Conservation (phyloP, 306 rosid species). For the Dalbergia cultrata region DNA sequence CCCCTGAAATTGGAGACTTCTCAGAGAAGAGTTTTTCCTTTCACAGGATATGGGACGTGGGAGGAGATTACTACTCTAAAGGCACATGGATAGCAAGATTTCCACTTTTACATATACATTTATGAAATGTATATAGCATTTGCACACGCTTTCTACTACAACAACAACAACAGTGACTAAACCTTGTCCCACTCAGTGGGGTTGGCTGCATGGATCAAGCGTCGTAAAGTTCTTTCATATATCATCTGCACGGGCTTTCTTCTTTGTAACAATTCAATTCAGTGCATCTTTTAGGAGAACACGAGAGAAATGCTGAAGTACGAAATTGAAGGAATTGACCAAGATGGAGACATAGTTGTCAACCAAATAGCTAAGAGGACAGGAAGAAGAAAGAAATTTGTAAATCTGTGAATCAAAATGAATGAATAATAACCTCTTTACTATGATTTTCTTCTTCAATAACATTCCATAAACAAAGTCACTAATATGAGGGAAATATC, state of each 20-base stretch:
- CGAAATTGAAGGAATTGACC: slow-evolving; percentile 33
- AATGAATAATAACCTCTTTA: slow-evolving; percentile 10
- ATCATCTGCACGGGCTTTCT: no score
- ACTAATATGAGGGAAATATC: background rate
- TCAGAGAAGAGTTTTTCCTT: no score
- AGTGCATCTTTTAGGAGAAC: slow-evolving; percentile 34
- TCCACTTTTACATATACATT: slow-evolving; percentile 19
- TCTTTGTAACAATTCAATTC: no score
- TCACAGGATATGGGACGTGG: no score
- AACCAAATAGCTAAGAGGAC: slow-evolving; percentile 1
- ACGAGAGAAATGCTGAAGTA: slow-evolving; percentile 29
- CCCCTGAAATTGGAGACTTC: no score
- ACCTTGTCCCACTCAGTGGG: no score
- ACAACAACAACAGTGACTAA: no score
- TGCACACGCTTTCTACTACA: slow-evolving; percentile 8
- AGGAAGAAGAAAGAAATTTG: slow-evolving; percentile 2
- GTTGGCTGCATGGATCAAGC: no score
- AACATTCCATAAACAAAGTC: background rate
- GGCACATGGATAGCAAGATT: background rate
- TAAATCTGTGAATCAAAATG: no score
- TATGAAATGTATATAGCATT: slow-evolving; percentile 7
- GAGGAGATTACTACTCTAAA: no score
- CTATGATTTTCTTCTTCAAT: slow-evolving; percentile 20
- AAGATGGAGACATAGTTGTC: slow-evolving; percentile 3
- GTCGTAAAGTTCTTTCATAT: no score